A percentile compares a stretch with the other conserved stretches of the same genome.
Evolutionary conservation across 345 rosid genomes (phyloP).

Genomic region (Ceriops tagal): DNA sequence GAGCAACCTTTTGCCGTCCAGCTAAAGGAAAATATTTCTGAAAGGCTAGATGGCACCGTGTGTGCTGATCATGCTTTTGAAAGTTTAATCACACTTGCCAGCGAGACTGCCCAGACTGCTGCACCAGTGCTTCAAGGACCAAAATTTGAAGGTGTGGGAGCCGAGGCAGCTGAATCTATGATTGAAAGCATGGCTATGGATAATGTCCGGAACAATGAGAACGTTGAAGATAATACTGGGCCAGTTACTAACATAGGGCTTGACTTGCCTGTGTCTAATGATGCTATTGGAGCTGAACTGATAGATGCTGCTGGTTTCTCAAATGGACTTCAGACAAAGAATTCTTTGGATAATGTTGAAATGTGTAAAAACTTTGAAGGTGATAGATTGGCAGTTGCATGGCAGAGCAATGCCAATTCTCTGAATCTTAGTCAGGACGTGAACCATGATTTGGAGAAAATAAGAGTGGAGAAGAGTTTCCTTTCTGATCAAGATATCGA

Average conservation of each 20-base stretch:
- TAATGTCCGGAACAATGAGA: conserved; percentile 12
- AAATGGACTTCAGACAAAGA: conserved; percentile 8
- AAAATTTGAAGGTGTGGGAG: not conserved
- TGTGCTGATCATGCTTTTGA: not conserved
- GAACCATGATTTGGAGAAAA: conserved; percentile 12
- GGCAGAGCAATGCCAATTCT: not conserved
- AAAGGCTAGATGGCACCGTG: not conserved
- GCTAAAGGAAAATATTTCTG: not conserved
- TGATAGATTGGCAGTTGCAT: conserved; percentile 16
- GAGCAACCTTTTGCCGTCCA: conserved; percentile 1
- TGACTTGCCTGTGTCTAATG: conserved; percentile 13
- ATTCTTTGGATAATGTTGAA: not conserved
- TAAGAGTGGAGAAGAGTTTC: conserved; percentile 12
- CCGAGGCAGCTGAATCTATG: conserved; percentile 11
- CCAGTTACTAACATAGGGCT: conserved; percentile 18
- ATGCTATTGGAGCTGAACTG: conserved; percentile 5
- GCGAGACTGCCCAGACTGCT: not conserved
- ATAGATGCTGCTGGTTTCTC: not conserved
- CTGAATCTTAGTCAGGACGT: conserved; percentile 3
- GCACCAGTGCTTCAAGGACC: conserved; percentile 8
- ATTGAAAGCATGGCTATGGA: conserved; percentile 9
- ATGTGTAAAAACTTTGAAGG: conserved; percentile 3
- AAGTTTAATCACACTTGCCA: not conserved
- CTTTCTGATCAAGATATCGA: conserved; percentile 31
- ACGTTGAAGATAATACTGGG: conserved; percentile 18